Evolutionary conservation across 164 flowering plant genomes (phyloP), one percentile per base, ranked within the genome.

Genomic region (Magnolia changhungtana): DNA sequence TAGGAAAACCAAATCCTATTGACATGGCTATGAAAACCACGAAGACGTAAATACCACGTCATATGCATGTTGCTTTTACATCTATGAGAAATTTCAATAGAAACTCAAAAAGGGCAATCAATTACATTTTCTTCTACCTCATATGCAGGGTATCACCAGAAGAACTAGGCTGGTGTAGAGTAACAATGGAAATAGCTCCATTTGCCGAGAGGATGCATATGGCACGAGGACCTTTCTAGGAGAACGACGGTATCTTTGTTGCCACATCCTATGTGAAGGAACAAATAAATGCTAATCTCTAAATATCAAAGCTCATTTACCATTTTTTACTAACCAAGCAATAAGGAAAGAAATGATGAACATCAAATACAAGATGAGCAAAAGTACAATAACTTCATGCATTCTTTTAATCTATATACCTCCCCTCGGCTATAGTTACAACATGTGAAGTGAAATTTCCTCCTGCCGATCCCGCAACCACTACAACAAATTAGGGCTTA

Each of bases 201-300:
- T 88, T 95, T 7, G 96, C 96, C 20, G 97, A 92, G 72, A 95
- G 92, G 78, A 95, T 75, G 74, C 98, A 95, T 37, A 95, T 82
- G 19, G 90, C 91, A 66, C 92, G 79, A 37, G 91, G 87, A 64
- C 94, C 94, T 78, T 90, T 87, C 20, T 88, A 91, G 7, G 91
- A 78, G 82, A 95, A 83, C 1, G 93, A 83, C 37, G 85, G 77
- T 67, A 95, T 90, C 83, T 86, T 95, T 24, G 79, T 82, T 7
- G 90, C 88, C 75, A 92, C 92, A 84, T 95, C 97, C 98, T 95
- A 86, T 61, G 81, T 66, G n/a, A 23, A 31, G 67, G 1, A 9
- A 27, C 29, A 72, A 52, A 58, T 24, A 75, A 76, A 79, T 1
- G 73, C 37, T 27, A 1, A 18, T 11, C 23, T 24, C 29, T 49